Evolutionary conservation across 352 stramenopile species (phyloP).

Genomic region (Phytophthora idaei): DNA sequence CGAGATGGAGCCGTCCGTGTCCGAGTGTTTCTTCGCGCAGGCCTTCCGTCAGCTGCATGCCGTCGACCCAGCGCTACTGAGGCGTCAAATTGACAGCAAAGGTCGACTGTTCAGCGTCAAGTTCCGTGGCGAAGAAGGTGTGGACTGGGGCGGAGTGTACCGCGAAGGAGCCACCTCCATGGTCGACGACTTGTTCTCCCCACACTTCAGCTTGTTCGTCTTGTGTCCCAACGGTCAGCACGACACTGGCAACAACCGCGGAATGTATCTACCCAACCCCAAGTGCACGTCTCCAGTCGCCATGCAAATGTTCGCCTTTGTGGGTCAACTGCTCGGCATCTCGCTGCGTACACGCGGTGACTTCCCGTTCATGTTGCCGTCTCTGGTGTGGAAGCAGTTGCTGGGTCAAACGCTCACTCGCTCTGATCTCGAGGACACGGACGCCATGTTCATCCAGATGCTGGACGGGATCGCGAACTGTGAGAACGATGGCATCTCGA

Average conservation of each 20-base stretch:
- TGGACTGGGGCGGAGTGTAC: constrained; percentile 91
- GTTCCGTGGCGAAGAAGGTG: constrained; percentile 88
- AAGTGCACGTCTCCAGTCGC: constrained; percentile 88
- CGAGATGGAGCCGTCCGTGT: constrained; percentile 86
- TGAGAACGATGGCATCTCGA: constrained; percentile 82
- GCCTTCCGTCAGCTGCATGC: constrained; percentile 91
- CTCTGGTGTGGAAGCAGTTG: constrained; percentile 94
- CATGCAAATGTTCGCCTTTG: constrained; percentile 94
- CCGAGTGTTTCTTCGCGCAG: constrained; percentile 94
- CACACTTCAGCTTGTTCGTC: constrained; percentile 86
- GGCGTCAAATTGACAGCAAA: constrained; percentile 90
- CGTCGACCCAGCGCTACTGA: constrained; percentile 85
- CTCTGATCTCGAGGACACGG: constrained; percentile 88
- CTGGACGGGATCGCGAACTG: constrained; percentile 87
- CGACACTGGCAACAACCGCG: constrained; percentile 83
- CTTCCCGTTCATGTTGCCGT: constrained; percentile 92
- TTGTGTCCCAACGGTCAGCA: constrained; percentile 88
- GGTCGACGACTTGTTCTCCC: constrained; percentile 89
- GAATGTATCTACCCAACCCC: constrained; percentile 89
- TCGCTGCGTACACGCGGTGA: constrained; percentile 93
- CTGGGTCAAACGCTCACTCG: constrained; percentile 77
- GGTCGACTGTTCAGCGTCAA: constrained; percentile 89
- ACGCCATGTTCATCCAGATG: constrained; percentile 91
- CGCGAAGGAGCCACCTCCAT: constrained; percentile 89
- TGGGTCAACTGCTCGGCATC: constrained; percentile 94